These are phyloP conservation scores for Mycena polygramma DNA, from an alignment of 768 basidiomycete species.

Conservation along the genomic window DNA sequence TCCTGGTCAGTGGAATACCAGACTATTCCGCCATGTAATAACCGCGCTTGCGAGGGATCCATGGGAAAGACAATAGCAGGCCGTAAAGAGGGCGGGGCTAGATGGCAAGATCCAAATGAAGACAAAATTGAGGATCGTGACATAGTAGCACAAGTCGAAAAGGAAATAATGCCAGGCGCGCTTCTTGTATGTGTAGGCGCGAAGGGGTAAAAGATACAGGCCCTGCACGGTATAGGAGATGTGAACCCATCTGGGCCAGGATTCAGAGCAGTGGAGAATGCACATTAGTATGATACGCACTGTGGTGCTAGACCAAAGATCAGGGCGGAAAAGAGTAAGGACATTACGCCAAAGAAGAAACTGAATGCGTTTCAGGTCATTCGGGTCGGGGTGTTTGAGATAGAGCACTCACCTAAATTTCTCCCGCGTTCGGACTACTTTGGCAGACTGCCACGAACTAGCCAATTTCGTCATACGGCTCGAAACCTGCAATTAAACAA, in stretches of 20 bases:
- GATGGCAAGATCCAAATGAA: slow-evolving; percentile 93
- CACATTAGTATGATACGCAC: slow-evolving; percentile 58
- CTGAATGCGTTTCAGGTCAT: slow-evolving; percentile 79
- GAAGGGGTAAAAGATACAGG: slow-evolving; percentile 84
- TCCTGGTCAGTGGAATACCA: slow-evolving; percentile 98
- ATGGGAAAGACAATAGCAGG: slow-evolving; percentile 93
- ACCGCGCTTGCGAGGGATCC: slow-evolving; percentile 94
- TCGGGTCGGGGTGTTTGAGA: not conserved
- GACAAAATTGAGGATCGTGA: slow-evolving; percentile 90
- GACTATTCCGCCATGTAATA: slow-evolving; percentile 97
- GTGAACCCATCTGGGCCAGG: slow-evolving; percentile 81
- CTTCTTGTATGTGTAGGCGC: slow-evolving; percentile 90
- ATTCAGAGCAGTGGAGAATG: slow-evolving; percentile 33
- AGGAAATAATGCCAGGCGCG: slow-evolving; percentile 93
- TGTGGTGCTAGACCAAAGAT: slow-evolving; percentile 91
- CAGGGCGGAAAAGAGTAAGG: slow-evolving; percentile 84
- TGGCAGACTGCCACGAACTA: slow-evolving; percentile 92
- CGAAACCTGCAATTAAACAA: slow-evolving; percentile 68
- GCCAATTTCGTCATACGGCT: slow-evolving; percentile 83
- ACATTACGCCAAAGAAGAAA: slow-evolving; percentile 96
- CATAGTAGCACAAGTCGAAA: slow-evolving; percentile 94
- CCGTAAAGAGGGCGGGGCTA: slow-evolving; percentile 84
- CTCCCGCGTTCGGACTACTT: slow-evolving; percentile 85
- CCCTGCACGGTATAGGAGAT: slow-evolving; percentile 86
- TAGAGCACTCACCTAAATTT: slow-evolving; percentile 58